Evolutionary conservation across 495 filamentous ascomycete species (phyloP).

Genomic region (Pseudevernia furfuracea): DNA sequence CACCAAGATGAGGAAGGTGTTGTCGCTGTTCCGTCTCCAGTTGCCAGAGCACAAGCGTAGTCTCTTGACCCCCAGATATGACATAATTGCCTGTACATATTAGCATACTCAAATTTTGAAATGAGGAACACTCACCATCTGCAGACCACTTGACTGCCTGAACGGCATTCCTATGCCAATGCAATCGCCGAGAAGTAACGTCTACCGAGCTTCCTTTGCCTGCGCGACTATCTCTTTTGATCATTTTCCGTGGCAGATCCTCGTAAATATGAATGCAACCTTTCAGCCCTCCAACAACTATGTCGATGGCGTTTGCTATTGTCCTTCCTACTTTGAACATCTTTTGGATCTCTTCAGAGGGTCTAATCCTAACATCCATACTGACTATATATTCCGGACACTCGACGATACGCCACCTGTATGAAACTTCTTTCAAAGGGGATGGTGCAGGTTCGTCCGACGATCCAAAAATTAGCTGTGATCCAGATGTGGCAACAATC

Average conservation of each 20-base stretch:
- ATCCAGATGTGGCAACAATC: slow-evolving; percentile 30
- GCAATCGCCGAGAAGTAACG: slow-evolving; percentile 45
- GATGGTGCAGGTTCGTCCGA: neutral
- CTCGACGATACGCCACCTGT: slow-evolving; percentile 47
- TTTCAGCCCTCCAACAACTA: slow-evolving; percentile 64
- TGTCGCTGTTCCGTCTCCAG: slow-evolving; percentile 73
- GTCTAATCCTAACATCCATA: slow-evolving; percentile 44
- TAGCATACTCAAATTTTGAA: slow-evolving; percentile 11
- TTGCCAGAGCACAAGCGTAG: slow-evolving; percentile 92
- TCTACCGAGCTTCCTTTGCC: slow-evolving; percentile 37
- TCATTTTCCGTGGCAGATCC: slow-evolving; percentile 56
- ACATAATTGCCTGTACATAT: slow-evolving; percentile 73
- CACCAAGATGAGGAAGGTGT: slow-evolving; percentile 78
- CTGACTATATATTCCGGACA: slow-evolving; percentile 49
- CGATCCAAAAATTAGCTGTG: slow-evolving; percentile 22
- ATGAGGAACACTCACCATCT: slow-evolving; percentile 59
- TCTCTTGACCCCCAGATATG: slow-evolving; percentile 85
- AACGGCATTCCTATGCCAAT: slow-evolving; percentile 87
- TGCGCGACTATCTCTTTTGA: slow-evolving; percentile 29
- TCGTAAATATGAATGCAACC: slow-evolving; percentile 74
- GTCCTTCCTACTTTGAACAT: slow-evolving; percentile 27
- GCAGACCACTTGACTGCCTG: slow-evolving; percentile 75
- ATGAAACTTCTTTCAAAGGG: slow-evolving; percentile 32
- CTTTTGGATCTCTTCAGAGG: slow-evolving; percentile 23
- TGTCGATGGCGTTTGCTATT: slow-evolving; percentile 44